Conservation (phyloP, 2,329 filamentous ascomycete genomes). For the Clathrospora elynae region DNA sequence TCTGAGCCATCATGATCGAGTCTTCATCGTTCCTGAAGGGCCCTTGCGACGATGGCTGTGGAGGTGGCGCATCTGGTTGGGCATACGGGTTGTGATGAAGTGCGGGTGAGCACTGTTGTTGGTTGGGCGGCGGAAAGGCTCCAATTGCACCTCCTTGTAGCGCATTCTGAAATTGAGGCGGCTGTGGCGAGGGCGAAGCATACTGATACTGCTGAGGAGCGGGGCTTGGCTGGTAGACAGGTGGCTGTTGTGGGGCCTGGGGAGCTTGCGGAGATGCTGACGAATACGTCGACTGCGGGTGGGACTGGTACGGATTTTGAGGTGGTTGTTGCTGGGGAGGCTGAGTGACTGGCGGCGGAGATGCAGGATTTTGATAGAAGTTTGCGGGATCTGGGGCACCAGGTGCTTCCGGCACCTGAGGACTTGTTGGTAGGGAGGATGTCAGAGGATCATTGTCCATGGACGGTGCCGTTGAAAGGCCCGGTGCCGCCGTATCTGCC, state of each 20-base stretch:
- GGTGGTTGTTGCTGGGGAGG: slow-evolving; percentile 26
- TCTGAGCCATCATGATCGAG: slow-evolving; percentile 79
- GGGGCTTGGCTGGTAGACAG: slow-evolving; percentile 13
- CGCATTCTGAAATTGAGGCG: slow-evolving; percentile 9
- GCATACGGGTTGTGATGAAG: slow-evolving; percentile 26
- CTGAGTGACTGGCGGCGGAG: slow-evolving; percentile 43
- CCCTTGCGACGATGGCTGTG: slow-evolving; percentile 38
- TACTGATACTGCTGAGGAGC: slow-evolving; percentile 17
- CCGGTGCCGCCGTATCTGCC: slow-evolving; percentile 44
- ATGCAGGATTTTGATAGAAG: slow-evolving; percentile 46
- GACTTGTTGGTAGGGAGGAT: slow-evolving; percentile 26
- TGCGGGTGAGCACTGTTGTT: slow-evolving; percentile 18
- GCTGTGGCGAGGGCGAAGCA: slow-evolving; percentile 6
- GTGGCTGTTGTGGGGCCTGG: too few species aligned
- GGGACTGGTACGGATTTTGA: slow-evolving; percentile 31
- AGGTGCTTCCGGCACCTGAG: slow-evolving; percentile 31
- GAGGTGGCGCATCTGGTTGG: slow-evolving; percentile 23
- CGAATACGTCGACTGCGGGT: slow-evolving; percentile 1
- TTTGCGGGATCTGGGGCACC: slow-evolving; percentile 32
- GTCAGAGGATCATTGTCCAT: slow-evolving; percentile 37
- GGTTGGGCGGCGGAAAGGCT: slow-evolving; percentile 13
- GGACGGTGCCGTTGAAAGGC: slow-evolving; percentile 45
- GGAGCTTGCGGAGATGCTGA: slow-evolving; percentile 9
- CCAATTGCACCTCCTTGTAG: slow-evolving; percentile 3
- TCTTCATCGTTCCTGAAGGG: slow-evolving; percentile 67